A percentile compares a stretch with the other conserved stretches of the same genome.
These are phyloP conservation scores for Xylaria sp. DNA, from an alignment of 2,329 filamentous ascomycete species.

Conservation along the genomic window DNA sequence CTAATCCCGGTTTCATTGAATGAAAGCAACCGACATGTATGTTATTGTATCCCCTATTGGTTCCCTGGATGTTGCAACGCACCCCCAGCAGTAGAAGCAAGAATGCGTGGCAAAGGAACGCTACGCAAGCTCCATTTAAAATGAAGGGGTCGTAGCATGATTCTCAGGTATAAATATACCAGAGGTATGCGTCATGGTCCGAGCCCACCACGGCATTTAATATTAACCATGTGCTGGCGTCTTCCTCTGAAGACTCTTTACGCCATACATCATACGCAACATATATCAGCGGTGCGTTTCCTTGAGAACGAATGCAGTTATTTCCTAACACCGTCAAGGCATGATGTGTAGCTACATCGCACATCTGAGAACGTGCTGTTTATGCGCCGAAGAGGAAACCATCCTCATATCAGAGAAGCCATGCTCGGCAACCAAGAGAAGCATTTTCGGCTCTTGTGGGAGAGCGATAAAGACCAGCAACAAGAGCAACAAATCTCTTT, in stretches of 20 bases:
- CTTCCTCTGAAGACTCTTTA: background rate
- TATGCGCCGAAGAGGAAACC: slow-evolving; percentile 53
- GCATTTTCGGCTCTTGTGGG: slow-evolving; percentile 55
- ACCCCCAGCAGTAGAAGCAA: slow-evolving; percentile 33
- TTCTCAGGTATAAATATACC: slow-evolving; percentile 38
- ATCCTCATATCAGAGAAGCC: slow-evolving; percentile 56
- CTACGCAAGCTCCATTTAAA: slow-evolving; percentile 28
- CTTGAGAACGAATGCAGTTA: background rate
- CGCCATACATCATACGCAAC: slow-evolving; percentile 36
- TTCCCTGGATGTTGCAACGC: slow-evolving; percentile 30
- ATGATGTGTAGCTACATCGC: slow-evolving; percentile 58
- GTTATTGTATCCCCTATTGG: slow-evolving; percentile 41
- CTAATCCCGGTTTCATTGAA: slow-evolving; percentile 18
- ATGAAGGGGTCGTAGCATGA: background rate
- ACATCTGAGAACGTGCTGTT: slow-evolving; percentile 53
- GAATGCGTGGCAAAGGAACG: slow-evolving; percentile 39
- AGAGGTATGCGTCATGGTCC: slow-evolving; percentile 16
- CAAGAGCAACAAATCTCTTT: slow-evolving; percentile 47
- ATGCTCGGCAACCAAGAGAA: slow-evolving; percentile 49
- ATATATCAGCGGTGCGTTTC: slow-evolving; percentile 29
- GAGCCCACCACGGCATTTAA: slow-evolving; percentile 26
- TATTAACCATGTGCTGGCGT: slow-evolving; percentile 4
- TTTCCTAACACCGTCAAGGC: slow-evolving; percentile 35
- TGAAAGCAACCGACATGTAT: slow-evolving; percentile 29
- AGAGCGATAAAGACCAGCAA: slow-evolving; percentile 46